Base-by-base conservation (phyloP, 306 rosid genomes). In the Pterocarpus santalinus region DNA sequence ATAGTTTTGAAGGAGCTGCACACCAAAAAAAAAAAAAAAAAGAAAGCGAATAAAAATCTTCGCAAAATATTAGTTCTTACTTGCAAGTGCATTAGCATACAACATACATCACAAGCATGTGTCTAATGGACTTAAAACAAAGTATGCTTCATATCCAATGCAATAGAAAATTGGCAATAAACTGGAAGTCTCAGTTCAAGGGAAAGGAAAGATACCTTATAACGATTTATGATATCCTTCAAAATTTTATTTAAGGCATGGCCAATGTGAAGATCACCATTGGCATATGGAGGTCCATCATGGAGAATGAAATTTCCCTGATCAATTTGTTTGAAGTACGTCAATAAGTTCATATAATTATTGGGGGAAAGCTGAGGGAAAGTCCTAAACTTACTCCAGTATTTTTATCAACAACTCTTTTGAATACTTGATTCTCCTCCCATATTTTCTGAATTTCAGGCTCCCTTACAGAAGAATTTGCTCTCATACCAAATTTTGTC, bases 201-300 rank as follows among this genome's bases (percentile, higher is more conserved):
- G 56, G 69, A 80, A 68, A 72, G 35, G 77, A 70, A 65, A 67
- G 51, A 78, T 84, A 91, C 99, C 98, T 93, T 96, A 56, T 93
- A 96, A 74, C 98, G 98, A 79, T 96, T 96, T 75, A 96, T 93
- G 73, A 93, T 92, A 82, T 96, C 99, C 88, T 96, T 93, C 84
- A 96, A 86, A 87, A 93, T 92, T 91, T 96, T 96, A 85, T 96
- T 96, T 80, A 93, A 71, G 68, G 98, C 99, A 81, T 90, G 98
- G 62, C 98, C 99, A 79, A 96, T 96, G 89, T 96, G 99, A 84
- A 96, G 99, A 85, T 96, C 97, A 11, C 99, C 98, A 76, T 96
- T 96, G 84, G 99, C 99, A 82, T 96, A 93, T 22, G 97, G 99
- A 75, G 98, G 99, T 78, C 98, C 99, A 47, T 96, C 98, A 36